A percentile compares a stretch with the other conserved stretches of the same genome.
phyloP scores from a whole-genome alignment of 75 land plant genomes.

The Larix kaempferi region DNA sequence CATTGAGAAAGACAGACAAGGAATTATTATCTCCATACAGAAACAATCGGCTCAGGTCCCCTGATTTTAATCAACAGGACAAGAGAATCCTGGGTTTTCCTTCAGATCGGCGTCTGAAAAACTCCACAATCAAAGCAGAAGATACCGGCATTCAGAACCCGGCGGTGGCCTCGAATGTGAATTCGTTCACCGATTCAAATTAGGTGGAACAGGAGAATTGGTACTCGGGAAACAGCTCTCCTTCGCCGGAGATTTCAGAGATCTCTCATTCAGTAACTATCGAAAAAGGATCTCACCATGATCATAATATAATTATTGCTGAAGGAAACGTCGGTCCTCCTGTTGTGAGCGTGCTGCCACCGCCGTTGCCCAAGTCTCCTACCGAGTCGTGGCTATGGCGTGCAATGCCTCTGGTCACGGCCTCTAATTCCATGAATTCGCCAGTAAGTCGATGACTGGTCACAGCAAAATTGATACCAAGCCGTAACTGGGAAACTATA shows the following conservation, averaged over 20 bases:
- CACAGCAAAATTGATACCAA: too few species aligned
- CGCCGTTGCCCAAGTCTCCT: conserved; percentile 11
- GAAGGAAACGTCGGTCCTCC: not conserved
- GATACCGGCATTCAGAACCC: too few species aligned
- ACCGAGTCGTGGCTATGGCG: conserved; percentile 6
- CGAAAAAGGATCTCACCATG: too few species aligned
- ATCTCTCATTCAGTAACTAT: not conserved
- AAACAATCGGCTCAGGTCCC: not conserved
- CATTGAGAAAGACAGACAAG: not conserved
- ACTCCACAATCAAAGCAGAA: not conserved
- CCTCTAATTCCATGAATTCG: too few species aligned
- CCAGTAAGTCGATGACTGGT: too few species aligned
- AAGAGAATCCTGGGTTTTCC: not conserved
- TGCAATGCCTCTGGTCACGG: not conserved
- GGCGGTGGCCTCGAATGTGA: too few species aligned
- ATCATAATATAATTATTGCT: too few species aligned
- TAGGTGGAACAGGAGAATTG: not conserved
- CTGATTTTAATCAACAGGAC: not conserved
- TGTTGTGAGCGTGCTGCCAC: conserved; percentile 1
- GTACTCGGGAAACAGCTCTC: not conserved
- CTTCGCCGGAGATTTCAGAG: not conserved
- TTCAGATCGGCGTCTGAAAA: not conserved
- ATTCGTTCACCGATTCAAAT: not conserved
- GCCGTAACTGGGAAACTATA: too few species aligned
- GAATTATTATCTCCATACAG: not conserved